Evolutionary conservation across 768 basidiomycete species (phyloP), one percentile per base, ranked within the genome.

Genomic region (Trametes villosa): DNA sequence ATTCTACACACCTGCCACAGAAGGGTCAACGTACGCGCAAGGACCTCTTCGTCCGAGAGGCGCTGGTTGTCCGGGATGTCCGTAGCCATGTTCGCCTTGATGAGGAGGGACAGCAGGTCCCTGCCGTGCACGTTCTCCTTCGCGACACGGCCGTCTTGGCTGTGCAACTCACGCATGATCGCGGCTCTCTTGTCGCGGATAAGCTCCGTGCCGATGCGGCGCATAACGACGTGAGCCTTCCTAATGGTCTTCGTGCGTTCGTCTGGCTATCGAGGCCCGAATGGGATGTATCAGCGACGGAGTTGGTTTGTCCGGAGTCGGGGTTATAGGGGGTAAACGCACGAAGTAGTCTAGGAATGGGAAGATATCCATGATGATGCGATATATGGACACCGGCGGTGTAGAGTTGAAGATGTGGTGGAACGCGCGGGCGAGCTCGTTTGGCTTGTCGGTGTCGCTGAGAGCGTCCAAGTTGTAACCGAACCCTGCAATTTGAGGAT

Each of bases 11-110:
- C 24, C 13, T 26, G 15, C 8, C 4, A 18, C 13, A 4, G 15
- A 26, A 24, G 9, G 15, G 3, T 9, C 8, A 29, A 74, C 83
- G 57, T 64, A 87, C 79, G 82, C 4, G 75, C 74, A 2, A 87
- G 62, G 24, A 90, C 83, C 60, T 90, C 87, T 26, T 79, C 78
- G 59, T 90, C 88, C 0, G 79, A 78, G 72, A 91, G 75, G 41
- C 75, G 75, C 66, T 86, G 85, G 44, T 66, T 73, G 9, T 81
- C 79, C 0, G 82, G 80, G 9, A 86, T 64, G 66, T 90, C 84
- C 1, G 79, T 81, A 0, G 83, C 80, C 74, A 86, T 81, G 67
- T 89, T 90, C 2, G 88, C 87, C 56, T 79, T 77, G 41, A 89
- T 75, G 3, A 90, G 74, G 30, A 88, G 68, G 0, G 83, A 84